Percentiles rank a stretch among this genome's conserved stretches.
These are phyloP conservation scores for Morella rubra DNA, from an alignment of 306 rosid species.

Conservation along the genomic window DNA sequence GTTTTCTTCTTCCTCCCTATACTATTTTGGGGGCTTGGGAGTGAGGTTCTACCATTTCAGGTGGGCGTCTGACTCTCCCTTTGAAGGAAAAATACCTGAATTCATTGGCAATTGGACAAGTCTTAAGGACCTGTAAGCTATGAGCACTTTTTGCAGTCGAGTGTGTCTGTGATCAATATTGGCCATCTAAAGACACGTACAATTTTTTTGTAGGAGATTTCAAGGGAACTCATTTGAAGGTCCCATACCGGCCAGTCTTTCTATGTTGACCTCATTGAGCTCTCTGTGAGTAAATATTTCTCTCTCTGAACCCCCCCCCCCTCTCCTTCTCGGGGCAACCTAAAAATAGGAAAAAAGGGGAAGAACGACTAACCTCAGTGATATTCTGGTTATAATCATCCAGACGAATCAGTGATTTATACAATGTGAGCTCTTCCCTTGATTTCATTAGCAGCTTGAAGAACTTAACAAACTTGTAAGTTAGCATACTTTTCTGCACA, in stretches of 20 bases:
- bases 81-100: slow-evolving; percentile 29
- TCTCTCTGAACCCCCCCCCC: background rate
- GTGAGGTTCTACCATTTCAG: slow-evolving; percentile 9
- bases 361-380: background rate
- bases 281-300: slow-evolving; percentile 21
- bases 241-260: slow-evolving; percentile 35
- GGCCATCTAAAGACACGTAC: background rate
- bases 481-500: background rate
- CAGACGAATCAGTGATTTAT: slow-evolving; percentile 37
- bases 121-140: slow-evolving; percentile 19
- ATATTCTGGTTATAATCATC: slow-evolving; percentile 7
- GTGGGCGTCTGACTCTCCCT: slow-evolving; percentile 20
- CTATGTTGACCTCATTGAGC: slow-evolving; percentile 15
- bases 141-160: background rate
- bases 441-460: slow-evolving; percentile 21
- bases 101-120: slow-evolving; percentile 36
- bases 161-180: background rate
- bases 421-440: slow-evolving; percentile 32
- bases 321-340: too few species aligned
- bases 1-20: background rate
- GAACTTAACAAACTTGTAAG: slow-evolving; percentile 29
- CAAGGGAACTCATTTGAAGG: slow-evolving; percentile 37
- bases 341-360: background rate
- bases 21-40: background rate
- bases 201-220: slow-evolving; percentile 22